A percentile compares a stretch with the other conserved stretches of the same genome.
Evolutionary conservation across 2,329 filamentous ascomycete genomes (phyloP).

Genomic region (Talaromyces sp.): DNA sequence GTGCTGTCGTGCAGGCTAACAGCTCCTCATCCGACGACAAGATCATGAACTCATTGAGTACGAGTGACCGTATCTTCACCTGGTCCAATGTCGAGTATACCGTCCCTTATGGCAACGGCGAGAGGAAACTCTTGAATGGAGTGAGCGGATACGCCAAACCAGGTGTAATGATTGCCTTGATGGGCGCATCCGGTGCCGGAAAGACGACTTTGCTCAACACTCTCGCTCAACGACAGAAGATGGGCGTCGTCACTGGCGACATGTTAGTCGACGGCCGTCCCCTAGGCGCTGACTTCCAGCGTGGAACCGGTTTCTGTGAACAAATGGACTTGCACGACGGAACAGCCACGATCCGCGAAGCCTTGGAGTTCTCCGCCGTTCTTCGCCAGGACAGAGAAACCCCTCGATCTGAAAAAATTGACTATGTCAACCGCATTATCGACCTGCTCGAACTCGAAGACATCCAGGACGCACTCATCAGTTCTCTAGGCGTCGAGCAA

Average conservation of each 20-base stretch:
- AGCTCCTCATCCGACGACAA: constrained; percentile 7
- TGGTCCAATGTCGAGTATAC: constrained; percentile 71
- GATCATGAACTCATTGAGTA: constrained; percentile 28
- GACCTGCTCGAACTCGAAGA: constrained; percentile 64
- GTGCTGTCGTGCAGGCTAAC: background rate
- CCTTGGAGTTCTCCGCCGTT: constrained; percentile 67
- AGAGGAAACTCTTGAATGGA: constrained; percentile 64
- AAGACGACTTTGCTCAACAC: constrained; percentile 83
- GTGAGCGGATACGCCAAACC: constrained; percentile 78
- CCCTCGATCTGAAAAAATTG: constrained; percentile 61
- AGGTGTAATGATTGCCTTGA: constrained; percentile 74
- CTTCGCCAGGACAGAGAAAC: constrained; percentile 59
- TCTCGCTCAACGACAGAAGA: constrained; percentile 68
- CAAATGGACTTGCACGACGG: constrained; percentile 71
- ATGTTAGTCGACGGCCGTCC: constrained; percentile 69
- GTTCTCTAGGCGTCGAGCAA: constrained; percentile 65
- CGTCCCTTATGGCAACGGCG: constrained; percentile 64
- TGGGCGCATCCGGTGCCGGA: constrained; percentile 78
- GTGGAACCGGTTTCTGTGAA: constrained; percentile 69
- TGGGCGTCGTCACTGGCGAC: constrained; percentile 63
- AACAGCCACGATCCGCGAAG: constrained; percentile 66
- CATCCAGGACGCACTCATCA: constrained; percentile 66
- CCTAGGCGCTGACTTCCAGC: constrained; percentile 63
- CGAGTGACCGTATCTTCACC: constrained; percentile 65
- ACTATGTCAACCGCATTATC: constrained; percentile 66